Conservation (phyloP, 306 rosid genomes). For the Trifolium subterraneum region DNA sequence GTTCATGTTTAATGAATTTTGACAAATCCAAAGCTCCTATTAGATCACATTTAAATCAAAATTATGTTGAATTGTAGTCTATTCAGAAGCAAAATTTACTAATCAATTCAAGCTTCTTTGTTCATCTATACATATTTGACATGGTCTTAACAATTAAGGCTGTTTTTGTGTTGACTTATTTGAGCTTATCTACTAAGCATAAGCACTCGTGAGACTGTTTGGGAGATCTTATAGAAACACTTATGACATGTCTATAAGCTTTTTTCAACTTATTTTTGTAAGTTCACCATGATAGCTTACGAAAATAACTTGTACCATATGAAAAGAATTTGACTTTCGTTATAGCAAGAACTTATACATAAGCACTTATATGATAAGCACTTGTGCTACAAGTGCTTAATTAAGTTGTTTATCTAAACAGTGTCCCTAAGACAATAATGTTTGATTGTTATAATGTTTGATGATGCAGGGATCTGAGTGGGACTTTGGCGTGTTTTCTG, state of each 20-base stretch:
- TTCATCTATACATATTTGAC: background rate
- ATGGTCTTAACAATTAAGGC: background rate
- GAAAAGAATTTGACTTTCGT: background rate
- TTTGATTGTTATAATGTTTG: constrained; percentile 34
- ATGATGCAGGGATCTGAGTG: constrained; percentile 85
- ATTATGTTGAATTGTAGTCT: constrained; percentile 17
- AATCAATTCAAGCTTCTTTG: background rate
- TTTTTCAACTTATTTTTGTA: background rate
- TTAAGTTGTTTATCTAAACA: no score
- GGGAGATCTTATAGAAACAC: background rate
- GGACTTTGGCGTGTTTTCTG: constrained; percentile 98
- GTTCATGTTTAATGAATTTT: constrained; percentile 11
- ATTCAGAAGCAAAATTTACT: background rate
- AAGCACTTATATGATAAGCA: background rate
- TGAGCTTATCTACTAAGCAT: background rate
- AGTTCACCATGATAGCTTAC: background rate
- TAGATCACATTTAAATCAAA: constrained; percentile 1
- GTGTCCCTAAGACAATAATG: background rate
- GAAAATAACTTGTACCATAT: background rate
- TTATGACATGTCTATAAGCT: background rate
- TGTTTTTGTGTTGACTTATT: background rate
- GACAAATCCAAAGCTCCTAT: constrained; percentile 12
- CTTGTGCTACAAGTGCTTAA: background rate
- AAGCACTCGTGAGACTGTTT: background rate
- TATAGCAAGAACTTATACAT: background rate